Percentiles rank a stretch among this genome's conserved stretches.
Conservation (phyloP, 768 basidiomycete species). For the Xerocomellus chrysenteron region DNA sequence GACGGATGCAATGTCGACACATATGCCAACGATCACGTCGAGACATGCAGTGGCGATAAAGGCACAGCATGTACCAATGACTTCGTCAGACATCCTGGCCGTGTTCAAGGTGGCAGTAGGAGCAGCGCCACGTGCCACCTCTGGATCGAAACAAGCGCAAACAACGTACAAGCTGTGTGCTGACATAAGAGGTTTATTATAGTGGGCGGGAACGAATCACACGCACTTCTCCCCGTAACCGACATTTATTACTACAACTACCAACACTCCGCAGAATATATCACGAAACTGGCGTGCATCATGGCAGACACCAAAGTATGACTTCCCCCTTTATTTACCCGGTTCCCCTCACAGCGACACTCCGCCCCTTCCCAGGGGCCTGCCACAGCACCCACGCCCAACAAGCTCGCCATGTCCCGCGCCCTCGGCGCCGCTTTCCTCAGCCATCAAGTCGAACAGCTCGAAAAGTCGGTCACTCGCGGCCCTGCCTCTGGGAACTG, state of each 20-base stretch:
- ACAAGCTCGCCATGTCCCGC: constrained; percentile 79
- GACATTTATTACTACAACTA: neutral
- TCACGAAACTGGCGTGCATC: neutral
- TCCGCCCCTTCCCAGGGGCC: constrained; percentile 14
- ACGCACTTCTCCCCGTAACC: constrained; percentile 1
- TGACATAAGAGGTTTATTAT: constrained; percentile 11
- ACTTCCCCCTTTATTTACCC: no score
- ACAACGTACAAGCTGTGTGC: neutral
- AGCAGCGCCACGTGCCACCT: neutral
- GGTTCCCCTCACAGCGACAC: neutral
- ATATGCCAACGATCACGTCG: constrained; percentile 24
- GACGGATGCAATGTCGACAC: constrained; percentile 22
- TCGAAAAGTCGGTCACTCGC: constrained; percentile 69
- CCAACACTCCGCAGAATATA: no score
- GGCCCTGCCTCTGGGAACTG: constrained; percentile 58
- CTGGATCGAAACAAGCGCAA: neutral
- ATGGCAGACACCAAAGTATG: constrained; percentile 25
- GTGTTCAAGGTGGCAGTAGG: no score
- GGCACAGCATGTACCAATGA: constrained; percentile 23
- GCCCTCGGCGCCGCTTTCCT: constrained; percentile 87
- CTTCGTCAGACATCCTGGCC: constrained; percentile 19
- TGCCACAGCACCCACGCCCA: constrained; percentile 34
- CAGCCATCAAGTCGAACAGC: constrained; percentile 84
- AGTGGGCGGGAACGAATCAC: neutral
- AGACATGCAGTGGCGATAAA: constrained; percentile 16